Percentiles rank a stretch among this genome's conserved stretches.
Evolutionary conservation across 805 yeast genomes (phyloP).

Genomic region (Lipomyces spencermartinsiae): DNA sequence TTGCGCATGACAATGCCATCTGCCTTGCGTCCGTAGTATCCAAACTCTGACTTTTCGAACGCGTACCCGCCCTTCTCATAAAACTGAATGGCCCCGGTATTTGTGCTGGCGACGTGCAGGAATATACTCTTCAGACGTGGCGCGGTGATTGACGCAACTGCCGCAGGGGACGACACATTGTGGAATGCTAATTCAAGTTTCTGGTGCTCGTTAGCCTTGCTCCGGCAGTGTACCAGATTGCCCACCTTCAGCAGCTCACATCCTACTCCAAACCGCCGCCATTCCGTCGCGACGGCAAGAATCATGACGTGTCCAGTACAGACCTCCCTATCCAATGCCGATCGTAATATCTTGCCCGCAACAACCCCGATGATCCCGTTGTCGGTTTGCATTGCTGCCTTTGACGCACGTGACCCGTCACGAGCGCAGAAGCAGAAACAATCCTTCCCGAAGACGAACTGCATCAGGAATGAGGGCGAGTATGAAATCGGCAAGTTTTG

Average conservation of each 20-base stretch:
- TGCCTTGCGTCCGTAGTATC: conserved; percentile 21
- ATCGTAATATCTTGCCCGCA: conserved; percentile 20
- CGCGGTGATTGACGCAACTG: neutral
- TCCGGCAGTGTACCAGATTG: neutral
- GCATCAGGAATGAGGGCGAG: conserved; percentile 28
- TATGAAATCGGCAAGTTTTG: conserved; percentile 25
- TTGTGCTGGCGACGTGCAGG: conserved; percentile 25
- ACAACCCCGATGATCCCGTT: conserved; percentile 25
- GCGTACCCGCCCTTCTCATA: conserved; percentile 24
- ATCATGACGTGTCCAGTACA: conserved; percentile 32
- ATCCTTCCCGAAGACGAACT: conserved; percentile 25
- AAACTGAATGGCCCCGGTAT: conserved; percentile 24
- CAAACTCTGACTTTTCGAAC: conserved; percentile 17
- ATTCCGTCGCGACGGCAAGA: conserved; percentile 29
- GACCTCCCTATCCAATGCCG: neutral
- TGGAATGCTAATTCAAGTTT: conserved; percentile 16
- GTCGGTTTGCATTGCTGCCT: neutral
- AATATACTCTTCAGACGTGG: conserved; percentile 10
- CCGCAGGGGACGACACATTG: neutral
- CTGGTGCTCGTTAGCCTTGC: neutral
- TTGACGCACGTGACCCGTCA: neutral
- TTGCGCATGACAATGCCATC: conserved; percentile 29
- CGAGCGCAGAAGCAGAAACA: conserved; percentile 14
- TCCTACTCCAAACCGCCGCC: conserved; percentile 31
- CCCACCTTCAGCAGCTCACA: conserved; percentile 21